Evolutionary conservation across 495 filamentous ascomycete species (phyloP), one percentile per base, ranked within the genome.

Genomic region (Penicillium tannophilum): DNA sequence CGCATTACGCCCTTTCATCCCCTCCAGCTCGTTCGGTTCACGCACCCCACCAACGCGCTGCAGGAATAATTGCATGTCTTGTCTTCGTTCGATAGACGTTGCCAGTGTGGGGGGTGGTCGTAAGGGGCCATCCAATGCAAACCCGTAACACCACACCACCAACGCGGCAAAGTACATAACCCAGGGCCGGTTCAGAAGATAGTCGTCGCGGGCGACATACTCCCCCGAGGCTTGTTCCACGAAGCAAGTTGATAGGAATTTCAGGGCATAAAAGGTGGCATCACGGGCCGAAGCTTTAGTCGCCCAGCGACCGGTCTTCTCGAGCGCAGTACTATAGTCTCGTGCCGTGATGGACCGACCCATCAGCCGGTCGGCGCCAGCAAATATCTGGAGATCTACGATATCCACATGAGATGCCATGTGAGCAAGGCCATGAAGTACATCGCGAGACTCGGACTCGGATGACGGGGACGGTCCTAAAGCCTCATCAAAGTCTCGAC

Each of bases 391-490:
- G 66, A 92, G 93, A 70, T 97, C 93, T n/a, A 93, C 90, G 46
- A 98, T 90, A 67, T 98, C 94, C 9, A 97, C 93, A 69, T 98
- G 93, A 81, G 96, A 97, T 4, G 90, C 92, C 92, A 98, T 97
- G 70, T 98, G 94, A 3, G 94, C 95, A 9, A 98, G 78, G 58
- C 93, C 90, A 67, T 98, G 93, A 46, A 98, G 78, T 17, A 96
- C 93, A 23, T 88, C 93, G 46, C 92, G 84, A 61, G 86, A 90
- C 66, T 98, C 90, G 60, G 67, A 67, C 31, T 72, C 67, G 50
- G 69, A 68, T 3, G 59, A 45, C 1, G 77, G 74, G 0, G 77
- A 71, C n/a, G 78, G 78, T 5, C 76, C 76, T n/a, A 96, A 72
- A 12, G 88, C 87, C 64, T 89, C 88, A 69, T 98, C 94, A 66